Base-by-base conservation (phyloP, 164 flowering plant genomes). In the Aristolochia contorta region DNA sequence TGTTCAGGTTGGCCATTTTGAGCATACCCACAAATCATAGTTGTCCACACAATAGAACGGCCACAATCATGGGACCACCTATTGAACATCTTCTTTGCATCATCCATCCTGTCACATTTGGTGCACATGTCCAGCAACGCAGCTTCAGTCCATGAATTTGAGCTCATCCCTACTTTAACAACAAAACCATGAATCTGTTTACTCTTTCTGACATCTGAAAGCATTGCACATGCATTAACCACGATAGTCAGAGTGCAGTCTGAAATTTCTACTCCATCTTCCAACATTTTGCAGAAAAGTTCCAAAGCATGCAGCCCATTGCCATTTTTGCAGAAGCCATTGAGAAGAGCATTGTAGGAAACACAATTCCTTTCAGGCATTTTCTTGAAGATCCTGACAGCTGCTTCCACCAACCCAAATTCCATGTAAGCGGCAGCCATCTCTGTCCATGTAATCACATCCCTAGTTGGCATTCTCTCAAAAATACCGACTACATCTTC, bases 121-220 rank as follows among this genome's bases (percentile, higher is more conserved):
- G 86, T 77, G 67, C 75, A 88, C 96, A 88, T 90, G 69, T 93
- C 94, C 55, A 88, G 71, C 71, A 90, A 71, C 49, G 96, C 85
- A 22, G 90, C 66, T 72, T 81, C 85, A 50, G 86, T 76, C 74
- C 66, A 66, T 66, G 68, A 69, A 72, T 82, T 81, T 16, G 77
- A 76, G 18, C 78, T 74, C 62, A 67, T 75, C 59, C 85, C 92
- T 71, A 69, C 77, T 69, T 88, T 90, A 14, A 77, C 23, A n/a
- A 81, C 69, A 61, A 93, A 93, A 1, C 84, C 99, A 47, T 87
- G 97, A 65, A 93, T 67, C 71, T 87, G 94, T 72, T 79, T 57
- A 60, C 97, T 77, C n/a, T 59, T 59, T 58, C 65, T 73, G 50
- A 22, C 61, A 18, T 79, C 83, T 22, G 45, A 58, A 12, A 78